Base-by-base conservation (phyloP, 208 protist genomes). In the Jaenimonas drosophilae region DNA sequence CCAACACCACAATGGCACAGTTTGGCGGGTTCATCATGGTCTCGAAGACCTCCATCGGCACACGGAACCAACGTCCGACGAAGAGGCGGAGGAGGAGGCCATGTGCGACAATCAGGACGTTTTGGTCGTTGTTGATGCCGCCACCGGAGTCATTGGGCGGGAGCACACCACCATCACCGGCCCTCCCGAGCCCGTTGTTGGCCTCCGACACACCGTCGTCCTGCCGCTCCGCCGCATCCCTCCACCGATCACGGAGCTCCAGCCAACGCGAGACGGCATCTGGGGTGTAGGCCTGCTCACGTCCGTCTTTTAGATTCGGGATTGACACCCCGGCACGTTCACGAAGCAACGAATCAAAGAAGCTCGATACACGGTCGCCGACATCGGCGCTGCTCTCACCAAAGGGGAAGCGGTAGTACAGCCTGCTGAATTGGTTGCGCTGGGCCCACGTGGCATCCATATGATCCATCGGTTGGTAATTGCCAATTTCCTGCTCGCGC, bases 401-500 rank as follows among this genome's bases (percentile, higher is more conserved):
- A 25, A 55, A 69, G 0, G 76, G 72, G 49, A 97, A 97, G 31
- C 89, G 70, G 55, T 91, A 97, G 70, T 92, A 97, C 28, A 92
- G 77, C 14, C 84, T 72, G 11, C 89, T 80, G 51, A 87, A 90
- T 11, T 51, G 9, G 25, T 76, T 68, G 7, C 92, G 80, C 40
- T 81, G 68, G 7, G 25, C 54, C 72, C 76, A 92, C 31, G 64
- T 75, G n/a, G 30, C 27, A 30, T 91, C 67, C 82, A 92, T 90
- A 31, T 63, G 45, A 0, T 68, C 54, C 42, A 85, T 54, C 3
- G 76, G 74, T 54, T 95, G 89, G 49, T 88, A 94, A 46, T 97
- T 96, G 30, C 91, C 91, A 53, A 95, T 96, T 49, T 97, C 88
- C 70, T 96, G 91, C 76, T 97, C 91, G 0, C 88, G 72, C 56